Evolutionary conservation across 495 filamentous ascomycete genomes (phyloP), one percentile per base, ranked within the genome.

Genomic region (Stereocaulon alpinum): DNA sequence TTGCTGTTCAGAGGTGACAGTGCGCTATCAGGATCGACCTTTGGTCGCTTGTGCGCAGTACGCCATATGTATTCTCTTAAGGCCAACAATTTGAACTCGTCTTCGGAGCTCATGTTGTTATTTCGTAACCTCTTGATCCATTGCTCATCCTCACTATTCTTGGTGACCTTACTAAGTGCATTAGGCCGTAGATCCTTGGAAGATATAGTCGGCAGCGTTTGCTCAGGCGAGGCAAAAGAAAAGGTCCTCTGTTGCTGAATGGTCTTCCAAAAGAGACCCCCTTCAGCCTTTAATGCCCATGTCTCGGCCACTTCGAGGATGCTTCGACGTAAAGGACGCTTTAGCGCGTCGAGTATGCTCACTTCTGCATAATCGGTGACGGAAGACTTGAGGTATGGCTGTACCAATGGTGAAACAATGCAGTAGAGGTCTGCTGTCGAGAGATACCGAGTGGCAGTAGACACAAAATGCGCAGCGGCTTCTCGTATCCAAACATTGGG

Each of bases 401-500:
- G 78, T 43, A 97, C 71, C 29, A 94, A 77, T 14, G 92, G 93
- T 11, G 83, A 73, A 34, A 96, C 77, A 51, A 94, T 87, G 59
- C 89, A 94, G 65, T 88, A 80, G 17, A 82, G 81, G 69, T 96
- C 92, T 7, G 93, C 89, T 17, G 77, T 68, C 10, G 89, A 89
- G n/a, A 97, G 69, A 66, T 86, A 89, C 51, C 80, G 85, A 6
- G 85, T 83, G 4, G 88, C 82, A 24, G 85, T 83, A 2, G 86
- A 81, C 40, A 97, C 80, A 63, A 96, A 91, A 60, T 87, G 83
- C 22, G 85, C 83, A 5, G 92, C 83, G 17, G 91, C 88, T 73
- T 96, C 90, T 30, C 93, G 80, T 40, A 99, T 91, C 94, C 94
- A 97, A 14, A 88, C 73, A 66, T 94, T 96, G 1, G 94, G 93